phyloP scores from a whole-genome alignment of 345 rosid genomes.

The Streptanthus diversifolius region DNA sequence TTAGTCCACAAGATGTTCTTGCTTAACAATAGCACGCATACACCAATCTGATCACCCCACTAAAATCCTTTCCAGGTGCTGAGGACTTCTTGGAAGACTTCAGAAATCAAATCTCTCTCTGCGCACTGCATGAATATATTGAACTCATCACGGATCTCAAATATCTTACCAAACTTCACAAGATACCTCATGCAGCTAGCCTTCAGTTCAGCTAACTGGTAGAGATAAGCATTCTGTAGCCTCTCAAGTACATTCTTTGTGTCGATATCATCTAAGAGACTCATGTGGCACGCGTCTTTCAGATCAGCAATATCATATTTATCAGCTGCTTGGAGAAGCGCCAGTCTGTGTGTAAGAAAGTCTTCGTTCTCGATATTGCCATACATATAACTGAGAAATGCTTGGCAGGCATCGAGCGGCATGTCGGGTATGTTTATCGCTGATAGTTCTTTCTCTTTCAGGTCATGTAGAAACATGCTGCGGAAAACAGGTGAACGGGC shows the following conservation, averaged over 20 bases:
- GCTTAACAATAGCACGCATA: conserved; percentile 31
- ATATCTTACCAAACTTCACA: conserved; percentile 91
- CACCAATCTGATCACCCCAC: background rate
- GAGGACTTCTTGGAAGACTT: conserved; percentile 82
- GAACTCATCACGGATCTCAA: conserved; percentile 79
- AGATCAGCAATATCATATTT: conserved; percentile 74
- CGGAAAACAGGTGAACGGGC: conserved; percentile 82
- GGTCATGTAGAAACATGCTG: conserved; percentile 84
- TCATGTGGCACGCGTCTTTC: conserved; percentile 81
- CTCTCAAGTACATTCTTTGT: conserved; percentile 77
- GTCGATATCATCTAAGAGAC: conserved; percentile 83
- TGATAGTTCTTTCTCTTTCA: conserved; percentile 86
- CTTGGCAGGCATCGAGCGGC: conserved; percentile 75
- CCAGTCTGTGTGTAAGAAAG: conserved; percentile 65
- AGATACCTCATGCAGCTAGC: conserved; percentile 76
- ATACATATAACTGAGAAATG: conserved; percentile 72
- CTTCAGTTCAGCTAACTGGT: conserved; percentile 66
- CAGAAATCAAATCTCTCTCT: conserved; percentile 74
- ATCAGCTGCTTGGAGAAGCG: conserved; percentile 81
- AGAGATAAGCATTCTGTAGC: conserved; percentile 73
- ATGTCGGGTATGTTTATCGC: conserved; percentile 70
- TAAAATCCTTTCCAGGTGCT: conserved; percentile 91
- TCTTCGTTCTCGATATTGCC: conserved; percentile 70
- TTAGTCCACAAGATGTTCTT: conserved; percentile 32
- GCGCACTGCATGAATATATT: conserved; percentile 65